Base-by-base conservation (phyloP, 176 grass and related monocot species). In the Poa pratensis region DNA sequence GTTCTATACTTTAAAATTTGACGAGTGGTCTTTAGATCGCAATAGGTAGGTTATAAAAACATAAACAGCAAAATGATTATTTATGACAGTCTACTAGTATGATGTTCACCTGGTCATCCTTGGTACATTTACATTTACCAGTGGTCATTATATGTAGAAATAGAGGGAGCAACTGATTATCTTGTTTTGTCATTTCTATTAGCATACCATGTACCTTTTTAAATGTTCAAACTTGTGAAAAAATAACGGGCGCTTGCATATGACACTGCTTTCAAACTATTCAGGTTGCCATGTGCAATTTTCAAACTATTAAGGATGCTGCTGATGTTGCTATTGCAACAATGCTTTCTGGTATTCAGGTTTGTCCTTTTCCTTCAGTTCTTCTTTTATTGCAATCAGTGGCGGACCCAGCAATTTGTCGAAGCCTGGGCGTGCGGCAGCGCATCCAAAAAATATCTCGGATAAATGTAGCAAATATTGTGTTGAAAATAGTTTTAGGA, bases 301-400 rank as follows among this genome's bases (percentile, higher is more conserved):
- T 98, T 82, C 86, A 84, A 88, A 94, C 91, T 22, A 90, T 98
- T 45, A 94, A 98, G 78, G 96, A 98, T 92, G 90, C 96, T 54
- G 91, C 93, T 83, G 93, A 98, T 95, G 96, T 98, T 87, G 96
- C 96, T 77, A 98, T 98, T 89, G 89, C 89, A 42, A 92, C 93
- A 69, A 98, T 98, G 96, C 96, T 87, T 94, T 98, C 93, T 90
- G 93, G 96, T 75, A 95, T 98, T 89, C 96, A 98, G 96, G 96
- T 98, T 76, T 69, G 88, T 59, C 18, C 72, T 78, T 86, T 55
- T 37, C 5, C 61, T 88, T 4, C 30, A 34, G 64, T 60, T 86
- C 48, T 48, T 64, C 27, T 86, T 54, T 43, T 8, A 14, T 76
- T 69, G 15, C 40, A 71, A 43, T 45, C n/a, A n/a, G n/a, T n/a